These are phyloP conservation scores for Chloranthus sessilifolius DNA, from an alignment of 164 flowering plant genomes.

Conservation along the genomic window DNA sequence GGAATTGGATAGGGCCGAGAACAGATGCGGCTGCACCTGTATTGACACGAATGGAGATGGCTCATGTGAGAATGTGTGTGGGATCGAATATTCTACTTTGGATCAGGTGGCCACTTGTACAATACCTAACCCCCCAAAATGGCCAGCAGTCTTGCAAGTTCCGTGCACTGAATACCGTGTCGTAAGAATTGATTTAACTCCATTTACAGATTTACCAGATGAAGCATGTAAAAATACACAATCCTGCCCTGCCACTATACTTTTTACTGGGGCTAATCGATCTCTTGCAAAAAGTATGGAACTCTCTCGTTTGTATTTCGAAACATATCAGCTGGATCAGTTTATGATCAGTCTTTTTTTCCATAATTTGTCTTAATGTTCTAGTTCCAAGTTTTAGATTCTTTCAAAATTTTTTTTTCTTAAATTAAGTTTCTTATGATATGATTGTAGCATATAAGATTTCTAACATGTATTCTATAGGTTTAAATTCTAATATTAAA, in stretches of 20 bases:
- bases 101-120: constrained; percentile 56
- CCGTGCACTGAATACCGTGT: constrained; percentile 71
- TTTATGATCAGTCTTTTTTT: no score
- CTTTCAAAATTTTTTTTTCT: no score
- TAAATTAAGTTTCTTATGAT: no score
- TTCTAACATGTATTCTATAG: no score
- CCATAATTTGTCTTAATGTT: no score
- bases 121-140: constrained; percentile 60
- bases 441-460: no score
- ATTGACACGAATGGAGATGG: constrained; percentile 51
- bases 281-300: constrained; percentile 61
- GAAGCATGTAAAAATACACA: constrained; percentile 62
- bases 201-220: constrained; percentile 50
- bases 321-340: no score
- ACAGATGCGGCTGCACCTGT: constrained; percentile 72
- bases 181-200: constrained; percentile 30
- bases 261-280: constrained; percentile 71
- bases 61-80: constrained; percentile 57
- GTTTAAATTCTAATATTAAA: no score
- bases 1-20: constrained; percentile 36
- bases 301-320: no score
- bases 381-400: no score
- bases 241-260: constrained; percentile 76
- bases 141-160: constrained; percentile 83
- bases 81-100: constrained; percentile 53